Conservation (phyloP, 768 basidiomycete genomes). For the Hemileccinum impolitum region DNA sequence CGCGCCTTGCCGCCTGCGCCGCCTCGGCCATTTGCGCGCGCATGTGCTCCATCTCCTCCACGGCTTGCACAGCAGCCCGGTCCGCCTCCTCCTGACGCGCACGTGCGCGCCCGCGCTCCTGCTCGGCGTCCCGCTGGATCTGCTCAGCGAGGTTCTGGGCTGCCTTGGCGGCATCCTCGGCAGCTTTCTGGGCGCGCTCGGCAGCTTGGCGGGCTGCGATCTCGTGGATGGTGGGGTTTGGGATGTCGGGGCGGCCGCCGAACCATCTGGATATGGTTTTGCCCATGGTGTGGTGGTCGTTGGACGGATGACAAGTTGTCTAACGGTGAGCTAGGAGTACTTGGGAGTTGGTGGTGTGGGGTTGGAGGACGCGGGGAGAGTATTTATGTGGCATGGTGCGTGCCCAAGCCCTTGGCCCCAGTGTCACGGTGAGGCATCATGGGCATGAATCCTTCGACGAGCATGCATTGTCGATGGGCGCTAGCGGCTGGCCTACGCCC, state of each 20-base stretch:
- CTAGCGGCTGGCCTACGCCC: too few relatives aligned
- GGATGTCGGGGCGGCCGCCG: slow-evolving; percentile 2
- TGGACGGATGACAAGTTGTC: too few relatives aligned
- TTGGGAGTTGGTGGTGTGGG: neutral
- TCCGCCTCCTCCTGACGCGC: slow-evolving; percentile 12
- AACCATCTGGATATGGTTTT: slow-evolving; percentile 1
- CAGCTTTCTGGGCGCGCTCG: slow-evolving; percentile 4
- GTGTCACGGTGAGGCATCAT: too few relatives aligned
- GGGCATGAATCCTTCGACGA: neutral
- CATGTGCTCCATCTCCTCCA: slow-evolving; percentile 8
- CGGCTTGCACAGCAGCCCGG: neutral
- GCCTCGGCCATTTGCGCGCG: slow-evolving; percentile 13
- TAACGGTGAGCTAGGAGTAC: too few relatives aligned
- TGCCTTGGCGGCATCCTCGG: slow-evolving; percentile 5
- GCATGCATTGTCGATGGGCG: neutral
- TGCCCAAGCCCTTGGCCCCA: too few relatives aligned
- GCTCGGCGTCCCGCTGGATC: slow-evolving; percentile 4
- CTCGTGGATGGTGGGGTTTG: slow-evolving; percentile 9
- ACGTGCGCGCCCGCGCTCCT: slow-evolving; percentile 8
- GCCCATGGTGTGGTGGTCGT: slow-evolving; percentile 7
- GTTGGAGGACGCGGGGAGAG: too few relatives aligned
- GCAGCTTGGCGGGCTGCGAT: slow-evolving; percentile 13
- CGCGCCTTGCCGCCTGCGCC: neutral
- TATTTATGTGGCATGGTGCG: too few relatives aligned
- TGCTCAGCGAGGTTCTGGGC: slow-evolving; percentile 2